These are phyloP conservation scores for Cryptococcus wingfieldii DNA, from an alignment of 1,284 basidiomycete species.

Conservation along the genomic window DNA sequence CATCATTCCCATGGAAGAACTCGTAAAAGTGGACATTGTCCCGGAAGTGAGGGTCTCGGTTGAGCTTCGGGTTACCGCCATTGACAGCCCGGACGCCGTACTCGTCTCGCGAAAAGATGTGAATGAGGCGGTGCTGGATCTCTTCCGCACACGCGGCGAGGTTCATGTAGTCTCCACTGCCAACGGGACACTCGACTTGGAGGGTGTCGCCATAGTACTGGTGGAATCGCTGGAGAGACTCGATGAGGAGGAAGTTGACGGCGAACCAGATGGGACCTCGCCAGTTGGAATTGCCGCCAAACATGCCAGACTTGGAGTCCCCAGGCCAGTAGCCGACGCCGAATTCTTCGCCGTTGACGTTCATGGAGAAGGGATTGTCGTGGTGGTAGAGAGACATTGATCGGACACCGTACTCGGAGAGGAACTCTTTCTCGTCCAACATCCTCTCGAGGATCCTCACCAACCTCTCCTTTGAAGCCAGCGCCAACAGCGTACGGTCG, in stretches of 20 bases:
- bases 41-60: constrained; percentile 91
- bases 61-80: constrained; percentile 79
- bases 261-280: constrained; percentile 82
- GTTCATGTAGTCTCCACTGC: constrained; percentile 93
- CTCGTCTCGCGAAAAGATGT: constrained; percentile 87
- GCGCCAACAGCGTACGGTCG: constrained; percentile 79
- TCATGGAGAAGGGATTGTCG: constrained; percentile 89
- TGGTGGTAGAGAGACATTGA: constrained; percentile 87
- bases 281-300: constrained; percentile 98
- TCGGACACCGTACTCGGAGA: constrained; percentile 89
- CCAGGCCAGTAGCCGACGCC: constrained; percentile 97
- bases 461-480: constrained; percentile 87
- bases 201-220: constrained; percentile 89
- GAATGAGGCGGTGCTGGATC: constrained; percentile 92
- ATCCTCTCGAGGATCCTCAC: constrained; percentile 87
- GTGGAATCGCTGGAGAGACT: constrained; percentile 87
- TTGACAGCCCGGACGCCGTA: constrained; percentile 84
- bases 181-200: constrained; percentile 90
- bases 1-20: constrained; percentile 94
- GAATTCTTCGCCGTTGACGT: constrained; percentile 85
- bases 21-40: constrained; percentile 96
- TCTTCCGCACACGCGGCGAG: constrained; percentile 90
- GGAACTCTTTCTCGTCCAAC: constrained; percentile 93
- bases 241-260: constrained; percentile 85
- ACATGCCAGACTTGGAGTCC: constrained; percentile 95